Conservation (phyloP, 441 rosid genomes). For the Capsella rubella region DNA sequence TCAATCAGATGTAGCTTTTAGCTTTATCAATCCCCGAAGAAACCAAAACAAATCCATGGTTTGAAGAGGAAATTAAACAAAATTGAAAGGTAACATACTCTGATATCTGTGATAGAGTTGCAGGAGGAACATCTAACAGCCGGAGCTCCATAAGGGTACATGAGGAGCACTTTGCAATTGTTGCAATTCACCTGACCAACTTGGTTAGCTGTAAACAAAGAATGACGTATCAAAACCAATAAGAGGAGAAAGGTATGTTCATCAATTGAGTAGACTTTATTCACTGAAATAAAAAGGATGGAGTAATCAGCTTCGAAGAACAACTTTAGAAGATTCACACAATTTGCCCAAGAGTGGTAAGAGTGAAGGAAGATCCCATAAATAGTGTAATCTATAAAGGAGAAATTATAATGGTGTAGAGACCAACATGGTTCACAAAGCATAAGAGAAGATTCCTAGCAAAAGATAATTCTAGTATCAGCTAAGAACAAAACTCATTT, state of each 20-base stretch:
- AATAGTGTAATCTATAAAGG: background rate
- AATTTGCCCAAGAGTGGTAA: background rate
- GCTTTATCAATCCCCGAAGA: background rate
- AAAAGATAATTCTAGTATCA: slow-evolving; percentile 5
- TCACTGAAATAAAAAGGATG: background rate
- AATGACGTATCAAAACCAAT: background rate
- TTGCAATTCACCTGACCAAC: slow-evolving; percentile 77
- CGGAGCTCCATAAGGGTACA: slow-evolving; percentile 84
- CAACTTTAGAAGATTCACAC: background rate
- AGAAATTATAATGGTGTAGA: background rate
- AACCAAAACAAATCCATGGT: slow-evolving; percentile 5
- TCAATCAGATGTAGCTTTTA: slow-evolving; percentile 5
- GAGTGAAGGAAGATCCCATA: background rate
- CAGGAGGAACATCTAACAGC: slow-evolving; percentile 87
- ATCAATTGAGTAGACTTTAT: slow-evolving; percentile 2
- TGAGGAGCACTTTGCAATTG: slow-evolving; percentile 62
- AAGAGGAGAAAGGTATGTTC: background rate
- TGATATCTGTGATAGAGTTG: slow-evolving; percentile 67
- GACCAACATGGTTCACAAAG: background rate
- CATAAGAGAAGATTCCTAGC: background rate
- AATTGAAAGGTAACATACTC: slow-evolving; percentile 50
- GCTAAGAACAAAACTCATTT: background rate
- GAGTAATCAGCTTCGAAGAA: background rate
- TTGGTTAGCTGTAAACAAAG: slow-evolving; percentile 62
- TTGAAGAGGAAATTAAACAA: background rate